Evolutionary conservation across 495 filamentous ascomycete species (phyloP).

Genomic region (Platismatia glauca): DNA sequence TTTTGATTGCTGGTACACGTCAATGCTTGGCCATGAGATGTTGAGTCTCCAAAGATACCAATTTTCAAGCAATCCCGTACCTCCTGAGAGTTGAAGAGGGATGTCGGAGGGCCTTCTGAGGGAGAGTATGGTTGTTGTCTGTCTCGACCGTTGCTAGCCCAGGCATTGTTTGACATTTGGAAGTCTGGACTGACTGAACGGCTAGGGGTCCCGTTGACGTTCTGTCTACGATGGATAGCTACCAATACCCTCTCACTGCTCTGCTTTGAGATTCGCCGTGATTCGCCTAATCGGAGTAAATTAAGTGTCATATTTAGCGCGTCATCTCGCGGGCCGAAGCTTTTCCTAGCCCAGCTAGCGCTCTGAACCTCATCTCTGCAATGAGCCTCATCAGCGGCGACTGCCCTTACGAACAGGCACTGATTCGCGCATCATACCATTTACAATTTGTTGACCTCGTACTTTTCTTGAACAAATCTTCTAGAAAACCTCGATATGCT

Average conservation of each 20-base stretch:
- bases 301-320: not conserved
- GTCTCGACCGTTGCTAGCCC: slow-evolving; percentile 17
- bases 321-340: slow-evolving; percentile 8
- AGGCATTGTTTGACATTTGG: slow-evolving; percentile 18
- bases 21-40: not conserved
- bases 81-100: slow-evolving; percentile 39
- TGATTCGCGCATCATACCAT: not conserved
- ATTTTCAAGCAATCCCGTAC: slow-evolving; percentile 33
- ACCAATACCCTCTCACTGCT: not conserved
- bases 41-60: not conserved
- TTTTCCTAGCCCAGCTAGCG: not conserved
- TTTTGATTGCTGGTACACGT: not conserved
- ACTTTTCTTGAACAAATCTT: not conserved
- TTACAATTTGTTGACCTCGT: not conserved
- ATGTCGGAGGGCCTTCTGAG: not conserved
- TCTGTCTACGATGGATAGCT: not conserved
- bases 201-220: not conserved
- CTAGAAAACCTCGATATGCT: not conserved
- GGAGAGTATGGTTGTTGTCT: slow-evolving; percentile 8
- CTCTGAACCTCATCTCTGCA: slow-evolving; percentile 10
- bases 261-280: not conserved
- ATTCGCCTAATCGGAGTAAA: too few species aligned
- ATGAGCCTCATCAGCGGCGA: slow-evolving; percentile 10
- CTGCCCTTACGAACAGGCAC: not conserved
- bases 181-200: not conserved